Conservation (phyloP, 495 filamentous ascomycete genomes). For the Lepraria neglecta region DNA sequence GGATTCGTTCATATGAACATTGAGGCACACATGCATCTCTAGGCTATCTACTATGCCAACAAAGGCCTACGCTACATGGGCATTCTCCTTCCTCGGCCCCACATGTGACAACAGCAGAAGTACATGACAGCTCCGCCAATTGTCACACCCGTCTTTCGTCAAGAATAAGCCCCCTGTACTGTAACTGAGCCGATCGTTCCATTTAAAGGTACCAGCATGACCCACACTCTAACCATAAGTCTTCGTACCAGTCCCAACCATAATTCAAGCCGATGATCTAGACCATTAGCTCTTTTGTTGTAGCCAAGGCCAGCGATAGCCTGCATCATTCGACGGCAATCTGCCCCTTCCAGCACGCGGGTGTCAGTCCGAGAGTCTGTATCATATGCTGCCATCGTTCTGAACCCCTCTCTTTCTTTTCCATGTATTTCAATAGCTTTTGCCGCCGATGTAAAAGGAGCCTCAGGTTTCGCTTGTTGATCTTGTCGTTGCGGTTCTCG, state of each 20-base stretch:
- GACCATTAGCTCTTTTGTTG: neutral
- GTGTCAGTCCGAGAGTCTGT: constrained; percentile 73
- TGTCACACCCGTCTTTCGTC: neutral
- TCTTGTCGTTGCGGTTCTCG: constrained; percentile 65
- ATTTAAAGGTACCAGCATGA: neutral
- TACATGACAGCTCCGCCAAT: no score
- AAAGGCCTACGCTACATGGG: no score
- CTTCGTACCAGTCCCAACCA: no score
- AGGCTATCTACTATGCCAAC: no score
- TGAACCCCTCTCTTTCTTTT: constrained; percentile 83
- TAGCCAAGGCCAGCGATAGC: neutral
- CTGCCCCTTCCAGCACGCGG: constrained; percentile 79
- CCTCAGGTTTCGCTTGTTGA: constrained; percentile 86
- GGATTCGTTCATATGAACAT: neutral
- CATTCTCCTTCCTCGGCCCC: no score
- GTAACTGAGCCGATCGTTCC: neutral
- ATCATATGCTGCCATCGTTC: constrained; percentile 80
- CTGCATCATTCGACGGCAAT: constrained; percentile 42
- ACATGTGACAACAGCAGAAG: no score
- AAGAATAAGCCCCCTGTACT: neutral
- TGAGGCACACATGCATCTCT: neutral
- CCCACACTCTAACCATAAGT: no score
- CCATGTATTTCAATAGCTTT: constrained; percentile 77
- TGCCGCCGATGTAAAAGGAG: constrained; percentile 83
- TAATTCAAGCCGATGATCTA: neutral